phyloP scores from a whole-genome alignment of 495 filamentous ascomycete genomes.

The Stereocaulon alpinum region DNA sequence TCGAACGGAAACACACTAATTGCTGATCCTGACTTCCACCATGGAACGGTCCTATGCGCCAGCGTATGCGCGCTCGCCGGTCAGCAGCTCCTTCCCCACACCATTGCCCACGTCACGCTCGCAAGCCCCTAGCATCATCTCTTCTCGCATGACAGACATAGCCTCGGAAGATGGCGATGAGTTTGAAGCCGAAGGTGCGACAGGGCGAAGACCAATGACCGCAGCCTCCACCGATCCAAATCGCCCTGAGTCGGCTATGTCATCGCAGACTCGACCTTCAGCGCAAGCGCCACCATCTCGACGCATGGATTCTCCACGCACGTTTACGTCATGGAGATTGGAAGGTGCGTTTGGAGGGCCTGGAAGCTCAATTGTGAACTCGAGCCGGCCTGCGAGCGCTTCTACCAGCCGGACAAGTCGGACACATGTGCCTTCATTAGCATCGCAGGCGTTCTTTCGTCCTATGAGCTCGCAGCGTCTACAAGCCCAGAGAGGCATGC shows the following conservation, averaged over 20 bases:
- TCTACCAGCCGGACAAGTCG: slow-evolving; percentile 65
- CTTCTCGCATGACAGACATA: slow-evolving; percentile 76
- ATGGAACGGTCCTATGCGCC: slow-evolving; percentile 12
- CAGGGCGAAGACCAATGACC: slow-evolving; percentile 30
- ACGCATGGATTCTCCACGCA: slow-evolving; percentile 29
- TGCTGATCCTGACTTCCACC: neutral
- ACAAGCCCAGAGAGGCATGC: slow-evolving; percentile 72
- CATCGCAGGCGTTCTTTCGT: slow-evolving; percentile 84
- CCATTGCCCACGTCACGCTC: slow-evolving; percentile 20
- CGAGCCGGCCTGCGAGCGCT: slow-evolving; percentile 45
- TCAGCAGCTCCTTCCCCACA: slow-evolving; percentile 24
- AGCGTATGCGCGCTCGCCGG: slow-evolving; percentile 7
- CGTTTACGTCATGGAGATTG: slow-evolving; percentile 23
- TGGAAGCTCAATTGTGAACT: slow-evolving; percentile 26
- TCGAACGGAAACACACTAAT: neutral
- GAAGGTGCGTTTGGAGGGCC: slow-evolving; percentile 29
- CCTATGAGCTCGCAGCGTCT: slow-evolving; percentile 95
- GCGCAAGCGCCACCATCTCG: slow-evolving; percentile 34
- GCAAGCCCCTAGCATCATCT: slow-evolving; percentile 56
- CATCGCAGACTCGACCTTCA: slow-evolving; percentile 37
- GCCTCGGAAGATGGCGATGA: slow-evolving; percentile 44
- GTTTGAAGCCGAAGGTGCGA: slow-evolving; percentile 13
- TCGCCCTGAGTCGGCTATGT: slow-evolving; percentile 30
- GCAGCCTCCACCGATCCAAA: slow-evolving; percentile 23
- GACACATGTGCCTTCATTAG: slow-evolving; percentile 82